Percentiles rank a stretch among this genome's conserved stretches.
phyloP scores from a whole-genome alignment of 208 protist genomes.

The Leishmania mexicana region DNA sequence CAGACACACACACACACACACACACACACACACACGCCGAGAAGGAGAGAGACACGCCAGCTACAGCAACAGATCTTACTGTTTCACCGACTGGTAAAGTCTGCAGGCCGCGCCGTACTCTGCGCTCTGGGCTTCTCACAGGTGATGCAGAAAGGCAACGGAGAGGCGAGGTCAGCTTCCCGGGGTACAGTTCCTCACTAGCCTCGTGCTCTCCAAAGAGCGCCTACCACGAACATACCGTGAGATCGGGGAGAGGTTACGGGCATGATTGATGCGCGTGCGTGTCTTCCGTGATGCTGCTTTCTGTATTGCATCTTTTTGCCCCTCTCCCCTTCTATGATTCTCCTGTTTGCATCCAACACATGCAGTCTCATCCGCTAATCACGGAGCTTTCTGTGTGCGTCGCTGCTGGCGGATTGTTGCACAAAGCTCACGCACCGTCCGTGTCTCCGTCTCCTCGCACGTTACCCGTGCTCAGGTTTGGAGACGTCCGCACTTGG shows the following conservation, averaged over 20 bases:
- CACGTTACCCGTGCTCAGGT: neutral
- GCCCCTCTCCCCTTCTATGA: neutral
- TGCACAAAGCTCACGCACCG: neutral
- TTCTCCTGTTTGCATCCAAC: neutral
- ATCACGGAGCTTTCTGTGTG: neutral
- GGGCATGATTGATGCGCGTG: neutral
- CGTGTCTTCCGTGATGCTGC: neutral
- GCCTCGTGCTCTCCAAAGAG: neutral
- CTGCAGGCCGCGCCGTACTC: neutral
- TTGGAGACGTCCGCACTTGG: too few relatives aligned
- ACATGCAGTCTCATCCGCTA: neutral
- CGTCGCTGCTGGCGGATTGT: neutral
- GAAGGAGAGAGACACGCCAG: neutral
- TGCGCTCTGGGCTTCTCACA: neutral
- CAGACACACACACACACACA: neutral
- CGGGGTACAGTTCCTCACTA: neutral
- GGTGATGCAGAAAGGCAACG: neutral
- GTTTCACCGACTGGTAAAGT: neutral
- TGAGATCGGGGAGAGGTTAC: neutral
- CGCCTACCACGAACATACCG: neutral
- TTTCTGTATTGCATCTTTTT: constrained; percentile 1
- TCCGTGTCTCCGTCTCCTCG: neutral
- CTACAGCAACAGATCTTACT: neutral
- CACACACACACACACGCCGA: neutral
- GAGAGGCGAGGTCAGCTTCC: neutral